A percentile compares a stretch with the other conserved stretches of the same genome.
These are phyloP conservation scores for Neopestalotiopsis clavispora DNA, from an alignment of 2,329 filamentous ascomycete species.

Conservation along the genomic window DNA sequence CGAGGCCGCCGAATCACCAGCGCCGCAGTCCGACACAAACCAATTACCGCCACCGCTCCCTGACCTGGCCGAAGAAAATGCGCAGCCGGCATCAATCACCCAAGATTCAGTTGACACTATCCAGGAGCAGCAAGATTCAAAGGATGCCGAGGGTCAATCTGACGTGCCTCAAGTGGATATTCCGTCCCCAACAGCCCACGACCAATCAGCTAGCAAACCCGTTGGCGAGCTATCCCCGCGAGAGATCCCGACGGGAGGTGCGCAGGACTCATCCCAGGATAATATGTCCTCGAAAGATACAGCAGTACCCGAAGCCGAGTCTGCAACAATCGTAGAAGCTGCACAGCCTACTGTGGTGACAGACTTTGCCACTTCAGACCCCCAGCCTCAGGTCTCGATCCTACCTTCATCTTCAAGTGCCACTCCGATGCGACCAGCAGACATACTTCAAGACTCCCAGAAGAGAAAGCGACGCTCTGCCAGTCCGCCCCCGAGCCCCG, in stretches of 20 bases:
- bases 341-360: constrained; percentile 5
- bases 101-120: background rate
- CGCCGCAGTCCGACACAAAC: background rate
- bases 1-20: background rate
- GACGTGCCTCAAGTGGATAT: background rate
- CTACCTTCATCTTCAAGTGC: constrained; percentile 2
- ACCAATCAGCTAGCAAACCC: constrained; percentile 21
- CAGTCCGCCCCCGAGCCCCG: constrained; percentile 10
- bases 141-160: background rate
- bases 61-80: background rate
- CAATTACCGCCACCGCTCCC: background rate
- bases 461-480: constrained; percentile 20
- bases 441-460: constrained; percentile 15
- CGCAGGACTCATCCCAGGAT: background rate
- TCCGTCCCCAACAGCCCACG: constrained; percentile 19
- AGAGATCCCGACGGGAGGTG: background rate
- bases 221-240: background rate
- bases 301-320: too few species aligned
- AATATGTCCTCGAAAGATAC: background rate
- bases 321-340: background rate
- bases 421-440: constrained; percentile 16
- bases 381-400: background rate
- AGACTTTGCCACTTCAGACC: constrained; percentile 11
- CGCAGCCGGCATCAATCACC: background rate
- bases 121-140: background rate